Base-by-base conservation (phyloP, 2,329 filamentous ascomycete genomes). In the Monosporascus cannonballus region DNA sequence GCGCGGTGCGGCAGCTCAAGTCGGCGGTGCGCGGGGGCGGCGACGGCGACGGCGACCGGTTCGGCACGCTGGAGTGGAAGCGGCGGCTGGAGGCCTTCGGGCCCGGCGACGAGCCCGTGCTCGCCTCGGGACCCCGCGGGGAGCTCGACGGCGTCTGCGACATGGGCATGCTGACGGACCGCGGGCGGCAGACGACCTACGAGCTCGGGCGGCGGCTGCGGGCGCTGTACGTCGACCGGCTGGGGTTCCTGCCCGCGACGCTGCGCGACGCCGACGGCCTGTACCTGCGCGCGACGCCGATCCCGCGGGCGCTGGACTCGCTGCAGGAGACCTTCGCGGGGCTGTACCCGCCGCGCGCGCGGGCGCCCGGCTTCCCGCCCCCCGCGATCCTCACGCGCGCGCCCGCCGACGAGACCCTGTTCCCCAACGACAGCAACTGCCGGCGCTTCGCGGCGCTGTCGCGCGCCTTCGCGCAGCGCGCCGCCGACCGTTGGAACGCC, bases 1-100 rank as follows among this genome's bases (percentile, higher is more conserved):
- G 82, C 59, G 83, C 86, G 51, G 89, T 88, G 22, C 81, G 83
- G 54, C 85, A 86, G 59, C 79, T 97, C 67, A 82, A 72, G 55
- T 72, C 73, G 30, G 73, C 71, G 56, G 69, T 83, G 34, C 73
- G 82, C 37, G 71, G 76, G 53, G 69, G 73, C 9, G 59, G 65
- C 52, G 61, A 66, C 9, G 59, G 65, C 52, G 61, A 66, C 8
- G 57, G 59, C 39, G 20, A 27, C 14, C 63, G 67, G 37, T 77
- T 76, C 64, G 73, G 72, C 42, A 72, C 73, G 7, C 63, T 82
- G 3, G 77, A 81, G 61, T 86, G 82, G 81, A 78, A 85, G 60
- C 82, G 91, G 55, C 84, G 88, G 47, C 78, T 96, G 47, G 94
- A 99, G 71, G 88, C 87, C 0, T 94, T 96, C 67, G 87, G 86